Evolutionary conservation across 73 alveolate genomes (phyloP).

Genomic region (Tetrahymena elliotti): DNA sequence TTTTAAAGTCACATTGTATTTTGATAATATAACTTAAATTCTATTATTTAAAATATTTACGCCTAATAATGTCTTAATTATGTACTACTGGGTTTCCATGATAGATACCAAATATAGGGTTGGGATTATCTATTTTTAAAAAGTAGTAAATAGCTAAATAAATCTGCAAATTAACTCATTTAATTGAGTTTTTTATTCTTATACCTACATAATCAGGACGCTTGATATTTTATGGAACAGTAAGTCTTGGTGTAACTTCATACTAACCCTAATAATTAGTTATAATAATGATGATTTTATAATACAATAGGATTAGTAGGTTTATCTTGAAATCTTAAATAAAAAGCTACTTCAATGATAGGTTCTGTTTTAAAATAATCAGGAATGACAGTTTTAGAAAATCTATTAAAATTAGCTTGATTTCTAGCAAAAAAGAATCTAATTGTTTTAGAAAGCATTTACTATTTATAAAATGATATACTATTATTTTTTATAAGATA

Average conservation of each 20-base stretch:
- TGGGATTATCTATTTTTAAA: not conserved
- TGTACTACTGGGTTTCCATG: slow-evolving; percentile 34
- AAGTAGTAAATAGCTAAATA: too few species aligned
- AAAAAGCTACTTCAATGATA: not conserved
- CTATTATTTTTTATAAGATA: not conserved
- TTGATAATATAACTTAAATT: not conserved
- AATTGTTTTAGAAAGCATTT: not conserved
- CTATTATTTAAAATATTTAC: not conserved
- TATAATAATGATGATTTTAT: too few species aligned
- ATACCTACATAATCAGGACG: slow-evolving; percentile 13
- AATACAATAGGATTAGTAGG: not conserved
- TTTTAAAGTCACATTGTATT: too few species aligned
- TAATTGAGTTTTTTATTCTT: not conserved
- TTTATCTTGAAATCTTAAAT: not conserved
- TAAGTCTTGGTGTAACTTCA: slow-evolving; percentile 15
- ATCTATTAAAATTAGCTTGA: not conserved
- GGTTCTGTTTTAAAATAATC: not conserved
- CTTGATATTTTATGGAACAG: slow-evolving; percentile 14
- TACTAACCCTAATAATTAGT: slow-evolving; percentile 17
- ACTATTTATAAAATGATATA: not conserved
- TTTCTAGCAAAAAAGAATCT: not conserved
- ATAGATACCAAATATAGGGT: slow-evolving; percentile 22
- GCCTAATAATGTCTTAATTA: slow-evolving; percentile 17
- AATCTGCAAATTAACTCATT: not conserved
- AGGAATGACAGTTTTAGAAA: not conserved